Evolutionary conservation across 352 stramenopile species (phyloP).

Genomic region (Phytopythium cucurbitacearum): DNA sequence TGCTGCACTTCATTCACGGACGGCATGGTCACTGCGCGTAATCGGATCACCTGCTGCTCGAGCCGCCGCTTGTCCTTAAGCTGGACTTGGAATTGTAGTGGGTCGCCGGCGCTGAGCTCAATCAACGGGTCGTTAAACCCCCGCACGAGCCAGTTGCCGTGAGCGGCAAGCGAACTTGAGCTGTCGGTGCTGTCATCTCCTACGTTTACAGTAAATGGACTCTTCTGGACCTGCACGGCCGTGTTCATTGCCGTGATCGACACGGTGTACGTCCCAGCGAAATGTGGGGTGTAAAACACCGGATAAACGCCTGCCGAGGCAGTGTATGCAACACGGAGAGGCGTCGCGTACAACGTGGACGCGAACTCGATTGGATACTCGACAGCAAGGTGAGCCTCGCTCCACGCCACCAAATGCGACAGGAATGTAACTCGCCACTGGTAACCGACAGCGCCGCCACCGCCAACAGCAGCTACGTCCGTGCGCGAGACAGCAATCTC

Average conservation of each 20-base stretch:
- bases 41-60: slow-evolving; percentile 59
- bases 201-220: slow-evolving; percentile 85
- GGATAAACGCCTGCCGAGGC: slow-evolving; percentile 85
- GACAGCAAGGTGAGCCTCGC: slow-evolving; percentile 58
- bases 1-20: slow-evolving; percentile 53
- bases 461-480: slow-evolving; percentile 11
- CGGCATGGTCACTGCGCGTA: slow-evolving; percentile 48
- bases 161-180: slow-evolving; percentile 62
- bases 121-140: slow-evolving; percentile 54
- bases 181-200: slow-evolving; percentile 63
- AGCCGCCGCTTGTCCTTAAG: slow-evolving; percentile 84
- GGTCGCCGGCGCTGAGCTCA: slow-evolving; percentile 44
- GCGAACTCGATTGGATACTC: slow-evolving; percentile 49
- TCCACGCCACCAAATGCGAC: slow-evolving; percentile 80
- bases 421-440: slow-evolving; percentile 92
- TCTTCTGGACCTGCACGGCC: slow-evolving; percentile 77
- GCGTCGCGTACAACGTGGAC: slow-evolving; percentile 36
- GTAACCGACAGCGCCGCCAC: slow-evolving; percentile 37
- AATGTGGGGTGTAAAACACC: slow-evolving; percentile 88
- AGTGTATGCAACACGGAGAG: slow-evolving; percentile 42
- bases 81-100: slow-evolving; percentile 84
- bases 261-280: slow-evolving; percentile 87
- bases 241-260: slow-evolving; percentile 75
- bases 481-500: slow-evolving; percentile 41
- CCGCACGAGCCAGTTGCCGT: slow-evolving; percentile 67